Base-by-base conservation (phyloP, 768 basidiomycete species). In the Xerocomus potaroensis region DNA sequence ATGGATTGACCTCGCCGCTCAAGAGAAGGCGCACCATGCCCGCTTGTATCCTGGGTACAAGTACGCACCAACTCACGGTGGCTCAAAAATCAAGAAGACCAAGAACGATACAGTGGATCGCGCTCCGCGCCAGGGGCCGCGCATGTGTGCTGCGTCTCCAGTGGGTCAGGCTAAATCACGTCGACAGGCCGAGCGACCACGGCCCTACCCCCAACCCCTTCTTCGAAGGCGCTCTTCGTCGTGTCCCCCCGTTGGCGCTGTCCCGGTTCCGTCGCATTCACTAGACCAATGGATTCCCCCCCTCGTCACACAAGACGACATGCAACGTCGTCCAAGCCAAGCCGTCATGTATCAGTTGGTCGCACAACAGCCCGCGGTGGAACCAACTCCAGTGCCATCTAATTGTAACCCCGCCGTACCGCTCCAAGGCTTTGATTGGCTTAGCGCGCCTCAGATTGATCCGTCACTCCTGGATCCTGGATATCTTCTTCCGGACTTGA, bases 1-100 rank as follows among this genome's bases (percentile, higher is more conserved):
- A 0, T 81, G 79, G 79, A 47, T 75, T 14, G 59, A 67, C 30
- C 69, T 78, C 62, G 80, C 80, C 2, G 68, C 70, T 3, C 51
- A 59, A 47, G 80, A 80, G 58, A 79, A 75, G 63, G 57, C 64
- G 45, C 58, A 47, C 41, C 77, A 79, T 60, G 62, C 65, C 3
- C 45, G 50, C 26, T 44, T 64, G 29, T 69, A 75, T 51, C 78
- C 78, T 0, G 65, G 66, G 27, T 77, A 75, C 64, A 67, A 69
- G 51, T 77, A 74, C 42, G 57, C 56, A 3, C 72, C 73, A 3
- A 42, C 42, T 11, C 51, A 59, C 41, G 26, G 46, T 38, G 51
- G 53, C 38, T 31, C 54, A 21, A 66, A 59, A 38, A 19, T 4
- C 11, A 61, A 55, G 51, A 64, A 57, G 36, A 41, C 26, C 24